phyloP scores from a whole-genome alignment of 2,329 filamentous ascomycete species.

The Colletotrichum tropicicola region DNA sequence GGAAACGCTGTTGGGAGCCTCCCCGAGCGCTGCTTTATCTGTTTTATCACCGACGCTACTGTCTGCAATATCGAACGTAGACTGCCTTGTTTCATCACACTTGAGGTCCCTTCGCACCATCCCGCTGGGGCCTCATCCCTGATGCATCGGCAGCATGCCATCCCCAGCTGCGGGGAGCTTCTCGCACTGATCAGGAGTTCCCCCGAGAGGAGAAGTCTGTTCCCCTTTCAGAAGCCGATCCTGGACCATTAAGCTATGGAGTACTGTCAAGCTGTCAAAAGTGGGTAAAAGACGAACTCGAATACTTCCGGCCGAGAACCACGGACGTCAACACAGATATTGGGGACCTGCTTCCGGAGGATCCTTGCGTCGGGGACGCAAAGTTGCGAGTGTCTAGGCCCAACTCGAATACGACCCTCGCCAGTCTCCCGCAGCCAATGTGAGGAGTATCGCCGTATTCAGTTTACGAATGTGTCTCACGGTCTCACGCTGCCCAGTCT shows the following conservation, averaged over 20 bases:
- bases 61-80: not conserved
- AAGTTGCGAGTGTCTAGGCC: not conserved
- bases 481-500: not conserved
- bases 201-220: conserved; percentile 3
- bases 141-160: conserved; percentile 8
- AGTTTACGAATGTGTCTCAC: conserved; percentile 11
- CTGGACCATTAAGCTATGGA: not conserved
- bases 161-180: conserved; percentile 1
- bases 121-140: not conserved
- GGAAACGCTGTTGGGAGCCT: not conserved
- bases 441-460: not conserved
- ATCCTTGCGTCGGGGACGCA: conserved; percentile 22
- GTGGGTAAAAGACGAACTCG: not conserved
- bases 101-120: not conserved
- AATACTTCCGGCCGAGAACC: conserved; percentile 1
- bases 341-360: not conserved
- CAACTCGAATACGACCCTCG: not conserved
- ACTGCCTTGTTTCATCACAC: conserved; percentile 2
- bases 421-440: not conserved
- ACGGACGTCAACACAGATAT: conserved; percentile 1
- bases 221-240: not conserved
- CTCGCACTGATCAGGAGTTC: conserved; percentile 8
- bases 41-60: not conserved
- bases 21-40: too few species aligned
- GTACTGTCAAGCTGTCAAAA: not conserved